phyloP scores from a whole-genome alignment of 441 rosid genomes.

The Sinapis alba region DNA sequence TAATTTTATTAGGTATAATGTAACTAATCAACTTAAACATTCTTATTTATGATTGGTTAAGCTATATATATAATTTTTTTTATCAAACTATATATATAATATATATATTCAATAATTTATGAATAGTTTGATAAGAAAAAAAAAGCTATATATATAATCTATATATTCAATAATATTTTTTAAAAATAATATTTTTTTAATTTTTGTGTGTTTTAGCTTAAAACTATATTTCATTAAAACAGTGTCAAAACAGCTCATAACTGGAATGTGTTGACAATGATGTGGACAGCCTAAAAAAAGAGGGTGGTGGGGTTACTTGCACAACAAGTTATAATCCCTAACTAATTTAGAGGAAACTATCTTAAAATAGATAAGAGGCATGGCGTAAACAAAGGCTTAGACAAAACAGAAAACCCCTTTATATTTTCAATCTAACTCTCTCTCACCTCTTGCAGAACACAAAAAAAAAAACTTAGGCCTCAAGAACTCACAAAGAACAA shows the following conservation, averaged over 20 bases:
- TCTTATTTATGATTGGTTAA: too few species aligned
- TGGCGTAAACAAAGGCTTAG: conserved; percentile 34
- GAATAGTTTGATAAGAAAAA: too few species aligned
- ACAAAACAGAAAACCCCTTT: conserved; percentile 36
- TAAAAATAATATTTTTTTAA: too few species aligned
- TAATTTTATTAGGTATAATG: too few species aligned
- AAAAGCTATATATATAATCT: too few species aligned
- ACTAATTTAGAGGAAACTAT: conserved; percentile 15
- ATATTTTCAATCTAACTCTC: conserved; percentile 32
- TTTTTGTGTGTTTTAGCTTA: too few species aligned
- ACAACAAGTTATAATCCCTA: conserved; percentile 16
- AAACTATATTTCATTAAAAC: too few species aligned
- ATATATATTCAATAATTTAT: too few species aligned
- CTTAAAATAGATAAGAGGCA: conserved; percentile 38
- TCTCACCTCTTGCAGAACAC: conserved; percentile 25
- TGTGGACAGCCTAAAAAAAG: conserved; percentile 32
- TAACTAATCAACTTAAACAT: too few species aligned
- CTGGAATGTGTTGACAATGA: conserved; percentile 27
- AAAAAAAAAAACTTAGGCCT: conserved; percentile 15
- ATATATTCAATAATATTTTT: too few species aligned
- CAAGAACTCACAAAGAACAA: conserved; percentile 27
- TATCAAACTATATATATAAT: too few species aligned
- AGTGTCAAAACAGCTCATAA: conserved; percentile 25
- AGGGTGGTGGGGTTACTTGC: conserved; percentile 22
- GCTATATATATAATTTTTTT: too few species aligned